Conservation (phyloP, 345 rosid genomes). For the Luvunga scandens region DNA sequence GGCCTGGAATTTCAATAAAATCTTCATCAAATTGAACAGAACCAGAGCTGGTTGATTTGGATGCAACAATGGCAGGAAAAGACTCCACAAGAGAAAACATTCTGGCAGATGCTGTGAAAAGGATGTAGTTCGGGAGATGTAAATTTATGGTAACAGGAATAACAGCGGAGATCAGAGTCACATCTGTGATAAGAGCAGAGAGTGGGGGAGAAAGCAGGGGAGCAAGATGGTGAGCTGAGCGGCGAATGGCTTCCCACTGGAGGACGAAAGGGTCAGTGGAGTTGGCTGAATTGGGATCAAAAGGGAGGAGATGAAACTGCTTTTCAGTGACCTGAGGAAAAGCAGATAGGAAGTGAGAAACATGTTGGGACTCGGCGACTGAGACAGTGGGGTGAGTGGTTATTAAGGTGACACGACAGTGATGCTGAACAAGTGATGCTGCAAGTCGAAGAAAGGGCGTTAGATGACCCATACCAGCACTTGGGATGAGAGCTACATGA, state of each 20-base stretch:
- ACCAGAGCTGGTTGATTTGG: not conserved
- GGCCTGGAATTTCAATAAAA: constrained; percentile 31
- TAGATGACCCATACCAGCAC: constrained; percentile 48
- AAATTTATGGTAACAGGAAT: constrained; percentile 20
- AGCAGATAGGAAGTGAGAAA: constrained; percentile 29
- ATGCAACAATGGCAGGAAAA: not conserved
- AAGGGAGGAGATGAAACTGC: constrained; percentile 27
- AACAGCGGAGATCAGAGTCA: constrained; percentile 15
- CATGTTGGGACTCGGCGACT: constrained; percentile 26
- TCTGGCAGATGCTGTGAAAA: constrained; percentile 28
- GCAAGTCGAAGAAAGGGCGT: constrained; percentile 47
- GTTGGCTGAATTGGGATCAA: not conserved
- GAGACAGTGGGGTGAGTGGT: constrained; percentile 36
- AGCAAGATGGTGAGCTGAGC: constrained; percentile 34
- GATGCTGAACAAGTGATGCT: constrained; percentile 20
- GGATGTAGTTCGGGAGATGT: constrained; percentile 25
- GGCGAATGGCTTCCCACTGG: constrained; percentile 31
- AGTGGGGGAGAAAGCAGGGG: constrained; percentile 23
- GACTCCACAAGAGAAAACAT: constrained; percentile 22
- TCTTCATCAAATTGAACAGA: constrained; percentile 8
- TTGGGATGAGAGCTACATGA: constrained; percentile 39
- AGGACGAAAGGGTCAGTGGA: constrained; percentile 34
- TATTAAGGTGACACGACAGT: constrained; percentile 39
- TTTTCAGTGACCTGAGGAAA: constrained; percentile 29
- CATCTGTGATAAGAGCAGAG: constrained; percentile 33